Conservation (phyloP, 2,329 filamentous ascomycete species). For the Trichoderma endophyticum region DNA sequence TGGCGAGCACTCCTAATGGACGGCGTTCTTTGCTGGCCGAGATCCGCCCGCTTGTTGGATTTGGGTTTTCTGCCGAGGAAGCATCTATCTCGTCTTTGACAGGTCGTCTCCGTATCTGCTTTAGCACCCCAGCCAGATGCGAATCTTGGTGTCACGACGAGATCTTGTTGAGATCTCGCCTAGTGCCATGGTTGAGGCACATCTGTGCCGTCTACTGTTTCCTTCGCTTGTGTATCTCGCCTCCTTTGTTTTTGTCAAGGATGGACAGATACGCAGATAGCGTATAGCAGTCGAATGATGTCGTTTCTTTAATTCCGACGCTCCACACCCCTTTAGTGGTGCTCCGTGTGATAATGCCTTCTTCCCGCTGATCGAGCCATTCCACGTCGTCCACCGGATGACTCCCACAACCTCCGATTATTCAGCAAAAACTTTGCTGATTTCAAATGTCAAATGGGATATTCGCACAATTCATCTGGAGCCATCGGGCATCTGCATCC, state of each 20-base stretch:
- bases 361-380: background rate
- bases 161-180: background rate
- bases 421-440: background rate
- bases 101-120: background rate
- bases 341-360: background rate
- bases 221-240: background rate
- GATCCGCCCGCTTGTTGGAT: background rate
- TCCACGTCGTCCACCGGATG: background rate
- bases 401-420: constrained; percentile 1
- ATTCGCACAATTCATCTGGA: background rate
- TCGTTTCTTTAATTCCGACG: background rate
- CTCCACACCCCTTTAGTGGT: background rate
- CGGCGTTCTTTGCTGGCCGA: background rate
- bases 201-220: background rate
- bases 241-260: background rate
- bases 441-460: background rate
- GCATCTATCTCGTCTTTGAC: background rate
- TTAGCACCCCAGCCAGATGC: background rate
- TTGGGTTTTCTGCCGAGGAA: background rate
- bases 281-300: background rate
- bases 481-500: background rate
- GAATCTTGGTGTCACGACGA: background rate
- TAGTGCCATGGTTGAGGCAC: background rate
- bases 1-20: background rate
- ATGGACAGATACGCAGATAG: background rate